Base-by-base conservation (phyloP, 148 eudicot species). In the Dianthus caryophyllus region DNA sequence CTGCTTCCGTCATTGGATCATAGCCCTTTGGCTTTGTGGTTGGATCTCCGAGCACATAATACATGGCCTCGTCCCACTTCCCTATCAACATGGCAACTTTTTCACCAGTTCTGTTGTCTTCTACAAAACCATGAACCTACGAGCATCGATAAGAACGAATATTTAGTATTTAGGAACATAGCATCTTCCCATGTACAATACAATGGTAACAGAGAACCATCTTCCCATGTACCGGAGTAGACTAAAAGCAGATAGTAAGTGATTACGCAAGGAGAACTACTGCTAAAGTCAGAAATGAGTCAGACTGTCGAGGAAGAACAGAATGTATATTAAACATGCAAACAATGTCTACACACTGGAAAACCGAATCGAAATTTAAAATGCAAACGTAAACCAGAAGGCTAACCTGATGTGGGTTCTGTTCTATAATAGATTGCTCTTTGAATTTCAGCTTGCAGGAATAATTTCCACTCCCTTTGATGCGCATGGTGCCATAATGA, bases 11-110 rank as follows among this genome's bases (percentile, higher is more conserved):
- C 98, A 93, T 89, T 24, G 98, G 98, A 86, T 93, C 98, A 66
- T 93, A 93, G 33, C 98, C 96, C 81, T 93, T 93, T 22, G 95
- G 95, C 79, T 87, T 93, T 8, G 76, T 83, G 46, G 84, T 83
- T 20, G 96, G 95, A 79, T 93, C 96, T 50, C 96, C 98, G 50
- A 93, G 66, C 31, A 93, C 98, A 75, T 89, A 93, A 82, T 93
- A 89, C 90, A 89, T 84, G 62, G 98, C 96, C 72, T 93, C 98
- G 64, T 93, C 98, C 98, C 96, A 93, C 78, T 93, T 93, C 15
- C 98, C 98, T n/a, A 89, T 64, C 72, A 93, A 72, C 86, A 87
- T 78, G 33, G 98, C 98, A 55, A 89, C 96, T 77, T 89, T 93
- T 75, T 93, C 98, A 31, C 96, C 95, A 33, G 98, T 93, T 82